Evolutionary conservation across 2,329 filamentous ascomycete genomes (phyloP), one percentile per base, ranked within the genome.

Genomic region (Aspergillus floridensis): DNA sequence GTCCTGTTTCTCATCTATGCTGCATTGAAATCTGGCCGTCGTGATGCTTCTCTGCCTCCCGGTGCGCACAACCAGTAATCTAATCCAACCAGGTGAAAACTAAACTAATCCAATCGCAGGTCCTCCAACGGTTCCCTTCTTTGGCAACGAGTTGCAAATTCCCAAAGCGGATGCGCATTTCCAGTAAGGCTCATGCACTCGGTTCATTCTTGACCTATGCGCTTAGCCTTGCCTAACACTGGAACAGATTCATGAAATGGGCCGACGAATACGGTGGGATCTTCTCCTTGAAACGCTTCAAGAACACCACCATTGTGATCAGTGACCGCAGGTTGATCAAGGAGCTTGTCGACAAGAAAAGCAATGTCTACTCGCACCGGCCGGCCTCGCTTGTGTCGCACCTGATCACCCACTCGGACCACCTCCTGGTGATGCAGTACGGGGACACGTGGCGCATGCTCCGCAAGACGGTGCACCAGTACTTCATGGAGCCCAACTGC

Each of bases 391-490:
- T 79, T 59, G 76, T 82, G 12, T 70, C 73, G 2, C 67, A 79
- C 44, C 64, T 82, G 24, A 80, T 82, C 53, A 77, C 77, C 3
- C 70, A 73, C 1, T 80, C 80, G 2, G 75, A 82, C 61, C 80
- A 83, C 63, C 67, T 82, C 2, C 70, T 81, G 2, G 64, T 78
- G n/a, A 81, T 82, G 77, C 68, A 79, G 44, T 80, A 82, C 54
- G 76, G 77, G 0, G 68, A 74, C 16, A 70, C 68, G n/a, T 83
- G 81, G 81, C 71, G 79, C 5, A 70, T 64, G 5, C 73, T 76
- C 29, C 73, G 81, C n/a, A 80, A 78, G 60, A 62, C 81, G 2
- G 64, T 81, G 11, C 78, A 81, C 57, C 75, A 79, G 53, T 69
- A 76, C 59, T 76, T 81, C 57, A 81, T 74, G 65, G 79, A 81